Evolutionary conservation across 441 rosid genomes (phyloP).

Genomic region (Cnidoscolus chayamansa): DNA sequence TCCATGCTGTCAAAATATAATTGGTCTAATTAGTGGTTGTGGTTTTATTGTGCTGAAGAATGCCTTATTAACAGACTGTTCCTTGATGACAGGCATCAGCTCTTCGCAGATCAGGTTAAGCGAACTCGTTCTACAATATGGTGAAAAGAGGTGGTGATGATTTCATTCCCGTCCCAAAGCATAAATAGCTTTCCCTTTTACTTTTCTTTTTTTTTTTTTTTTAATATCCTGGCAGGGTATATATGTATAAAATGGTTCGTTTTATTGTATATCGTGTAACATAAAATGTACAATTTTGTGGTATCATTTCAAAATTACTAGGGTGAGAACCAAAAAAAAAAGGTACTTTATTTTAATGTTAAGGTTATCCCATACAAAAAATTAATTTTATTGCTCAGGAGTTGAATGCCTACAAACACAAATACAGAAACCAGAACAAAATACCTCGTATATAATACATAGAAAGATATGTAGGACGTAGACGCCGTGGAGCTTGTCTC

Average conservation of each 20-base stretch:
- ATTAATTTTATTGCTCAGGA: no score
- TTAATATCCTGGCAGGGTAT: background rate
- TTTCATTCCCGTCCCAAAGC: slow-evolving; percentile 35
- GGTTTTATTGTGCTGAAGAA: no score
- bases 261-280: background rate
- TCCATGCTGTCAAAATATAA: background rate
- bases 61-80: background rate
- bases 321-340: no score
- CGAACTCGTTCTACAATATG: slow-evolving; percentile 63
- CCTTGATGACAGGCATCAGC: slow-evolving; percentile 56
- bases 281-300: background rate
- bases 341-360: no score
- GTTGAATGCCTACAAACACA: no score
- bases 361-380: no score
- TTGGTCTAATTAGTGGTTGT: no score
- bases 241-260: background rate
- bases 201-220: no score
- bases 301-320: background rate
- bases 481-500: background rate
- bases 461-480: no score
- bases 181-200: slow-evolving; percentile 10
- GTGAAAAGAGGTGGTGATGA: slow-evolving; percentile 39
- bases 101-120: slow-evolving; percentile 65
- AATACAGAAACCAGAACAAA: no score
- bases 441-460: no score